A percentile compares a stretch with the other conserved stretches of the same genome.
Conservation (phyloP, 1,139 yeast genomes). For the Pichia kudriavzevii region DNA sequence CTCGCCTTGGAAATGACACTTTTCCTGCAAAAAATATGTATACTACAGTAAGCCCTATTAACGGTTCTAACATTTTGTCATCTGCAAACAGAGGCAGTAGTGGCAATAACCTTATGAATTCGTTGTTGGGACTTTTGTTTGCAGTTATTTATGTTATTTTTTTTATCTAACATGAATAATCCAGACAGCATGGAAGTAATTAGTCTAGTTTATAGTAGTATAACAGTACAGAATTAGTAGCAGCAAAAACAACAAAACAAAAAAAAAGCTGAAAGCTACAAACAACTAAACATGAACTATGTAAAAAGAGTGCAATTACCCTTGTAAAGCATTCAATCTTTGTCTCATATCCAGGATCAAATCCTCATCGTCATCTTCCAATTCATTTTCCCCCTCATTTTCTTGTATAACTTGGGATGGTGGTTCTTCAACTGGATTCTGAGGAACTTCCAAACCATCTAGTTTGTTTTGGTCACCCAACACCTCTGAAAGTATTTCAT, state of each 20-base stretch:
- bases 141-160: slow-evolving; percentile 9
- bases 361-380: slow-evolving; percentile 64
- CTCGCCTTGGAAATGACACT: slow-evolving; percentile 2
- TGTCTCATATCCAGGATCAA: slow-evolving; percentile 78
- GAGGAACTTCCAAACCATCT: too few species aligned
- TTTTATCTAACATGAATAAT: slow-evolving; percentile 9
- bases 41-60: slow-evolving; percentile 4
- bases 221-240: too few species aligned
- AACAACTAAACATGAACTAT: too few species aligned
- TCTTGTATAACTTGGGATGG: slow-evolving; percentile 18
- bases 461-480: slow-evolving; percentile 20
- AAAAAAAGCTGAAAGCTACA: too few species aligned
- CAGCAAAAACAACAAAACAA: too few species aligned
- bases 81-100: slow-evolving; percentile 6
- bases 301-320: too few species aligned
- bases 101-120: slow-evolving; percentile 3
- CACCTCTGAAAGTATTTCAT: slow-evolving; percentile 45
- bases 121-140: slow-evolving; percentile 9
- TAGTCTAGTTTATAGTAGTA: neutral
- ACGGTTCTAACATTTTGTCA: slow-evolving; percentile 2
- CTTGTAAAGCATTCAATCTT: slow-evolving; percentile 78
- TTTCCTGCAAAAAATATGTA: neutral
- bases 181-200: neutral
- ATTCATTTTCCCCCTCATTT: slow-evolving; percentile 41
- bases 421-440: neutral